phyloP scores from a whole-genome alignment of 495 filamentous ascomycete species.

The Extremus antarcticus region DNA sequence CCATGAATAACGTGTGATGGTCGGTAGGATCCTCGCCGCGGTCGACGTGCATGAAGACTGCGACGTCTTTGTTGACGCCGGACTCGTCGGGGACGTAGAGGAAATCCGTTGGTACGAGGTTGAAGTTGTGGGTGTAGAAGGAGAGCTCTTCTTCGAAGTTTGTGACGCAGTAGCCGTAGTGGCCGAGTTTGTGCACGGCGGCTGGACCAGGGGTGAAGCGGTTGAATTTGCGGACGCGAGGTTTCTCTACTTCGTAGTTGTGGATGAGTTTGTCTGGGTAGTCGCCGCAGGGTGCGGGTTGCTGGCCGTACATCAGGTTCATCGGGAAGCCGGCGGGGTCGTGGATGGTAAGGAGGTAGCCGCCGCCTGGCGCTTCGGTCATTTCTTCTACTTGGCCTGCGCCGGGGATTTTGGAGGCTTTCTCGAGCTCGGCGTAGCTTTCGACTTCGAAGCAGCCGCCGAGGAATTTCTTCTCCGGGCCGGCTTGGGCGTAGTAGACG shows the following conservation, averaged over 20 bases:
- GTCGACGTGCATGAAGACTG: slow-evolving; percentile 55
- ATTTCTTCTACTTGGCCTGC: slow-evolving; percentile 38
- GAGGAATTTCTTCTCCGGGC: slow-evolving; percentile 29
- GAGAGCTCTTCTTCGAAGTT: slow-evolving; percentile 45
- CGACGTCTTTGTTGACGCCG: slow-evolving; percentile 38
- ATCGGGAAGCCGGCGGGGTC: slow-evolving; percentile 51
- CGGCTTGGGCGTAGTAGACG: slow-evolving; percentile 32
- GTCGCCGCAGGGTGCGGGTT: slow-evolving; percentile 28
- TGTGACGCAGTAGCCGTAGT: slow-evolving; percentile 55
- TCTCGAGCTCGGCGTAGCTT: slow-evolving; percentile 27
- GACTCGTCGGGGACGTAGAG: slow-evolving; percentile 35
- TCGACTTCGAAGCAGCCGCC: slow-evolving; percentile 32
- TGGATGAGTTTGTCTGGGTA: slow-evolving; percentile 41
- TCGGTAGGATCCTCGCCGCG: slow-evolving; percentile 50
- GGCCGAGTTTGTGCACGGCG: slow-evolving; percentile 62
- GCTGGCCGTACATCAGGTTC: slow-evolving; percentile 48
- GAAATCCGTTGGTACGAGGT: slow-evolving; percentile 46
- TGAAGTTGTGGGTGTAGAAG: slow-evolving; percentile 60
- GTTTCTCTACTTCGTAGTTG: slow-evolving; percentile 36
- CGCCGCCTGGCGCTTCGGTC: slow-evolving; percentile 46
- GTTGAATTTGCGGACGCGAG: slow-evolving; percentile 25
- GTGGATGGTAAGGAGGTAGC: slow-evolving; percentile 44
- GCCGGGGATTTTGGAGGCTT: slow-evolving; percentile 17
- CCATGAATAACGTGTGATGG: slow-evolving; percentile 67
- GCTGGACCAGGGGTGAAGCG: slow-evolving; percentile 47